Conservation (phyloP, 108 stramenopile genomes). For the Discostella pseudostelligera region DNA sequence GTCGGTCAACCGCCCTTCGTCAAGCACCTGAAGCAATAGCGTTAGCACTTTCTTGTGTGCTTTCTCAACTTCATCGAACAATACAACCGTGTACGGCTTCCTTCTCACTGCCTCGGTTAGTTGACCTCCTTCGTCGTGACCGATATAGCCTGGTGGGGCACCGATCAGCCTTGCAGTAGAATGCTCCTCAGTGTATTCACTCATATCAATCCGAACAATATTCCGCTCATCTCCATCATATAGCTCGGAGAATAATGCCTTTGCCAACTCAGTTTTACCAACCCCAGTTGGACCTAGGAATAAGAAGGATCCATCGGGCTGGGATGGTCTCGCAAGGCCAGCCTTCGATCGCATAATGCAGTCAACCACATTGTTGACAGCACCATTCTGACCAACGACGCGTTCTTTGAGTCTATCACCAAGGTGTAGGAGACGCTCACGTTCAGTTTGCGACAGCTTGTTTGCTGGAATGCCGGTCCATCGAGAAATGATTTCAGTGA, state of each 20-base stretch:
- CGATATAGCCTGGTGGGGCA: slow-evolving; percentile 91
- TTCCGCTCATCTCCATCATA: slow-evolving; percentile 80
- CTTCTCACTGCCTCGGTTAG: slow-evolving; percentile 95
- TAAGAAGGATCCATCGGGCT: slow-evolving; percentile 73
- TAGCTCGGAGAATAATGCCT: slow-evolving; percentile 70
- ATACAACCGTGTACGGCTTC: slow-evolving; percentile 91
- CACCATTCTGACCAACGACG: slow-evolving; percentile 84
- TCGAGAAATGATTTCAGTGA: slow-evolving; percentile 75
- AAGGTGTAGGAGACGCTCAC: slow-evolving; percentile 78
- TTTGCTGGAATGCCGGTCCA: slow-evolving; percentile 89
- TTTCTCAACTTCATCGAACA: slow-evolving; percentile 98
- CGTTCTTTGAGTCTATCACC: slow-evolving; percentile 61
- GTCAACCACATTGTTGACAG: slow-evolving; percentile 73
- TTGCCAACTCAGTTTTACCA: slow-evolving; percentile 84
- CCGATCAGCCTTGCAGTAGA: slow-evolving; percentile 81
- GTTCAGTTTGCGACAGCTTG: slow-evolving; percentile 76
- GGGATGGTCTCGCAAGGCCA: slow-evolving; percentile 56
- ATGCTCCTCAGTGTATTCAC: slow-evolving; percentile 90
- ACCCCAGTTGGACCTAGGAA: slow-evolving; percentile 87
- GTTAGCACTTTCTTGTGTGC: slow-evolving; percentile 95
- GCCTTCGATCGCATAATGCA: slow-evolving; percentile 72
- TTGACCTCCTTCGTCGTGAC: slow-evolving; percentile 96
- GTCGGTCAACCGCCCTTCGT: slow-evolving; percentile 97
- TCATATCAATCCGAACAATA: slow-evolving; percentile 88
- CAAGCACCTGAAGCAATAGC: slow-evolving; percentile 88